phyloP scores from a whole-genome alignment of 1,139 yeast species.

The Diutina catenulata region DNA sequence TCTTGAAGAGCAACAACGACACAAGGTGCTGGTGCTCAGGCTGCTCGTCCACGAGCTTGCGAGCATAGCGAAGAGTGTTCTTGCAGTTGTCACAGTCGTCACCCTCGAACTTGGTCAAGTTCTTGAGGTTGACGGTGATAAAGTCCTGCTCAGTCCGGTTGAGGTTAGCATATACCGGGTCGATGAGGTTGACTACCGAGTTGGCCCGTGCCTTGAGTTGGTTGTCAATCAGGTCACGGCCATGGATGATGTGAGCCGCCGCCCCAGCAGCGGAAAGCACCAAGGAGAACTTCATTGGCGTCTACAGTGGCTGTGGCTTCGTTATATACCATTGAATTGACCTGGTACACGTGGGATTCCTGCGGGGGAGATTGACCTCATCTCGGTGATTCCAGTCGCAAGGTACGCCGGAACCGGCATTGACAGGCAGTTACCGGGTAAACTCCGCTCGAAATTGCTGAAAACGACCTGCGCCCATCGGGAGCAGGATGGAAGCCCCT shows the following conservation, averaged over 20 bases:
- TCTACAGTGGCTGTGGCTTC: too few relatives aligned
- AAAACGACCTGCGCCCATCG: too few relatives aligned
- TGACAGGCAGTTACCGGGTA: too few relatives aligned
- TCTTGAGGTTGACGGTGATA: conserved; percentile 16
- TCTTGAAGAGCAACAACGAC: conserved; percentile 23
- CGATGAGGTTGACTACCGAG: neutral
- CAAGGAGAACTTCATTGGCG: too few relatives aligned
- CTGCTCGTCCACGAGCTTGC: conserved; percentile 15
- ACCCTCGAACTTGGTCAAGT: conserved; percentile 17
- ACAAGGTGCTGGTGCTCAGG: conserved; percentile 27
- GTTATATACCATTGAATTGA: too few relatives aligned
- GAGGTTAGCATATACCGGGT: neutral
- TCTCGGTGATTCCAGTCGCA: too few relatives aligned
- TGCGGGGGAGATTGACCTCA: too few relatives aligned
- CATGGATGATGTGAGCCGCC: neutral
- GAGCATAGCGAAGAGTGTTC: conserved; percentile 22
- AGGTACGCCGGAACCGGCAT: too few relatives aligned
- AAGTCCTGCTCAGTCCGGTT: conserved; percentile 18
- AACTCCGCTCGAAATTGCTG: too few relatives aligned
- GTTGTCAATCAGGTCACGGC: neutral
- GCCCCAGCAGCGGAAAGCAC: too few relatives aligned
- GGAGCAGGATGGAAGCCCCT: too few relatives aligned
- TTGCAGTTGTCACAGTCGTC: conserved; percentile 26
- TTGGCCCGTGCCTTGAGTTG: neutral
- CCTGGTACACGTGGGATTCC: too few relatives aligned